phyloP scores from a whole-genome alignment of 805 yeast genomes.

The Candida boidinii region DNA sequence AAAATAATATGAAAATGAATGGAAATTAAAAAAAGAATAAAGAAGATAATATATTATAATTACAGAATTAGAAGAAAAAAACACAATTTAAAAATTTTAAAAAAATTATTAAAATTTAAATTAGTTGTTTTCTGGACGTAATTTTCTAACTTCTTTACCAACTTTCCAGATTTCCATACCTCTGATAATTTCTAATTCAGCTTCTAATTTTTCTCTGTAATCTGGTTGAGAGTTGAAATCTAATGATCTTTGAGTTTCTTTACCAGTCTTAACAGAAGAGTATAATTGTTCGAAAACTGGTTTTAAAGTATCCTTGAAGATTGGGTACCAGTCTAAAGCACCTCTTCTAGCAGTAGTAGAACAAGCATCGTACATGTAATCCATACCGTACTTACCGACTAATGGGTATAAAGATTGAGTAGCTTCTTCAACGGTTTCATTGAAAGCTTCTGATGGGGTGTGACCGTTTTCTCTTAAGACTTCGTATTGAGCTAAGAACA shows the following conservation, averaged over 20 bases:
- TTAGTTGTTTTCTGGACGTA: slow-evolving; percentile 98
- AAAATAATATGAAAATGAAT: neutral
- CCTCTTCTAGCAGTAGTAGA: slow-evolving; percentile 99
- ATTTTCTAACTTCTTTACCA: slow-evolving; percentile 99
- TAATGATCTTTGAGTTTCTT: slow-evolving; percentile 96
- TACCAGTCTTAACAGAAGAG: slow-evolving; percentile 90
- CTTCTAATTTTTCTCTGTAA: slow-evolving; percentile 94
- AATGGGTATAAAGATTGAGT: slow-evolving; percentile 99
- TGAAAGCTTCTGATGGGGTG: slow-evolving; percentile 99
- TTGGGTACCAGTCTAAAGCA: slow-evolving; percentile 99
- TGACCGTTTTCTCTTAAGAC: slow-evolving; percentile 99
- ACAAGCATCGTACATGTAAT: slow-evolving; percentile 99
- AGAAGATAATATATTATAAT: neutral
- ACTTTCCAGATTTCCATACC: slow-evolving; percentile 99
- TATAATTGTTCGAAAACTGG: slow-evolving; percentile 96
- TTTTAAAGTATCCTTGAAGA: slow-evolving; percentile 96
- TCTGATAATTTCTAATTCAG: slow-evolving; percentile 89
- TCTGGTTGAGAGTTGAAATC: slow-evolving; percentile 98
- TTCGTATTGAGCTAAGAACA: slow-evolving; percentile 99
- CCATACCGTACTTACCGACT: slow-evolving; percentile 99
- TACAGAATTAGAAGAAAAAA: neutral
- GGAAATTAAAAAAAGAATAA: neutral
- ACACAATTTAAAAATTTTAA: no score
- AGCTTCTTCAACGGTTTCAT: slow-evolving; percentile 99
- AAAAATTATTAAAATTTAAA: slow-evolving; percentile 1